Evolutionary conservation across 2,329 filamentous ascomycete species (phyloP), one percentile per base, ranked within the genome.

Genomic region (Chaetomium sp.): DNA sequence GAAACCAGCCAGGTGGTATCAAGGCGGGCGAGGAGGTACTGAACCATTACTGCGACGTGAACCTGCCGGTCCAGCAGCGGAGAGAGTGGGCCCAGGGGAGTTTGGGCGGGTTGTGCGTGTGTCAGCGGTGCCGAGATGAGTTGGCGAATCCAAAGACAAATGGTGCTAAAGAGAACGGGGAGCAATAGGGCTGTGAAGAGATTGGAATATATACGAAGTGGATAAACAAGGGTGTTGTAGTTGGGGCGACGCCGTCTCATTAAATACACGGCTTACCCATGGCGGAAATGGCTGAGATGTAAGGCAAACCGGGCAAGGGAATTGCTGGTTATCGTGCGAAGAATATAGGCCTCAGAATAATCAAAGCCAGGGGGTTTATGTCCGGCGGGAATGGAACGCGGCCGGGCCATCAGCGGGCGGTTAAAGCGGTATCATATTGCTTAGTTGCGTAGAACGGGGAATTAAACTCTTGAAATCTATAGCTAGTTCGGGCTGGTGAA

Each of bases 41-140:
- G 67, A 96, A 93, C 74, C 94, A 98, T 78, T 99, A 99, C 76
- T 97, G 93, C 75, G 95, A 98, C 78, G 83, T 97, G 60, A 82
- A 86, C 23, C 75, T 98, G 65, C 83, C 86, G 0, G 93, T 97
- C 2, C 85, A 88, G 70, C 86, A 95, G 74, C 85, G 95, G 64
- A 86, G 95, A 67, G 93, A 96, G 72, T 97, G 94, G 93, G 92
- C 93, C 4, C 81, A 83, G 55, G 95, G 94, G 5, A 93, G 92
- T 65, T 80, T 99, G 60, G 95, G 95, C 0, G 95, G 95, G 0
- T 87, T 87, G 77, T 99, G 95, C 78, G 88, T 91, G 83, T 99
- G 95, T 78, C 80, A 85, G 65, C 85, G 95, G 69, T 99, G 95
- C 77, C 79, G 88, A 27, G 88, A 85, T 74, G 94, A 97, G 76